Evolutionary conservation across 768 basidiomycete species (phyloP).

Genomic region (Gymnopilus junonius): DNA sequence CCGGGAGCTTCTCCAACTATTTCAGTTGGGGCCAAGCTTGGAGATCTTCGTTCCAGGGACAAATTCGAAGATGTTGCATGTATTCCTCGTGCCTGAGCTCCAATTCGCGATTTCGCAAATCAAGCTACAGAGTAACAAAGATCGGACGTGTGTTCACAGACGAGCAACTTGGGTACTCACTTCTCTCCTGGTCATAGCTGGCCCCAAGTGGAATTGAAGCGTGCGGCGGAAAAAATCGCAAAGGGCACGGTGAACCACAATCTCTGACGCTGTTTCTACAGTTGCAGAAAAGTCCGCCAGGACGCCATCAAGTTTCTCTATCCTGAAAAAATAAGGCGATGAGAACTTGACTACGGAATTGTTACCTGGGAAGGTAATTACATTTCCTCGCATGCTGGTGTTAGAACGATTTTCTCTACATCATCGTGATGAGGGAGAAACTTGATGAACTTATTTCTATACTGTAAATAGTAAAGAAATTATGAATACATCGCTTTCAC

Average conservation of each 20-base stretch:
- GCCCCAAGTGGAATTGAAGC: neutral
- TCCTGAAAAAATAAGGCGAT: neutral
- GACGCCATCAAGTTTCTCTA: neutral
- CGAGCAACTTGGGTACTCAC: neutral
- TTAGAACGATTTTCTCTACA: neutral
- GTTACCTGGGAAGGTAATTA: neutral
- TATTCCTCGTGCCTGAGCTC: neutral
- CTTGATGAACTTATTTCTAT: neutral
- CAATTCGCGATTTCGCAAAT: constrained; percentile 1
- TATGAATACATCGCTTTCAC: too few species aligned
- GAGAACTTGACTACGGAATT: neutral
- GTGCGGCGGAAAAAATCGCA: constrained; percentile 8
- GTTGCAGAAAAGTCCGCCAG: neutral
- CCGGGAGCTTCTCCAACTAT: neutral
- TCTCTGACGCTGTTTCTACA: neutral
- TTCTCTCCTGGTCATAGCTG: constrained; percentile 3
- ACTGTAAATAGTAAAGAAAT: neutral
- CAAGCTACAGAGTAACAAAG: neutral
- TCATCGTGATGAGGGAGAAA: neutral
- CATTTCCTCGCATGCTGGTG: neutral
- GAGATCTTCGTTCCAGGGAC: neutral
- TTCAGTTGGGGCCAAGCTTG: neutral
- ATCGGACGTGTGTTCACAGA: neutral
- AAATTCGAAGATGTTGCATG: neutral
- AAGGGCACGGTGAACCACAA: neutral